Conservation (phyloP, 495 filamentous ascomycete genomes). For the Pyronema omphalodes region DNA sequence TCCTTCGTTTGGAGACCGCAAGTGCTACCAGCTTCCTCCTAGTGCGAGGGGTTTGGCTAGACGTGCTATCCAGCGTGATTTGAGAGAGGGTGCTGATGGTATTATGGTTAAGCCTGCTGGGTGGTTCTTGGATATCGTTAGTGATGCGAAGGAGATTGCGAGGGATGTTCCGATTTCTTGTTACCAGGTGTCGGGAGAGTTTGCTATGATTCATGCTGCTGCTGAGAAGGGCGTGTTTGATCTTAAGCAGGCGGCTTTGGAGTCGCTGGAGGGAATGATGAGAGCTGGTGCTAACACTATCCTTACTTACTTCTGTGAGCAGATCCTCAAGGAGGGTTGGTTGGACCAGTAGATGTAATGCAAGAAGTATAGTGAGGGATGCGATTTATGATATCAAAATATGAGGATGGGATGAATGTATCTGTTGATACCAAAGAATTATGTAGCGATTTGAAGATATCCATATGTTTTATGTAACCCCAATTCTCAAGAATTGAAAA, state of each 20-base stretch:
- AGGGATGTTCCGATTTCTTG: slow-evolving; percentile 79
- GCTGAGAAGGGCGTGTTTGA: slow-evolving; percentile 97
- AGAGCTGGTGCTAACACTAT: slow-evolving; percentile 84
- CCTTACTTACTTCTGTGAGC: slow-evolving; percentile 82
- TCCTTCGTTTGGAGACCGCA: slow-evolving; percentile 83
- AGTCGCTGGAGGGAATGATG: slow-evolving; percentile 79
- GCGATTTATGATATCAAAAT: no score
- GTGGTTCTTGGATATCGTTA: slow-evolving; percentile 89
- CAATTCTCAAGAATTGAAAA: no score
- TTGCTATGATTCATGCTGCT: slow-evolving; percentile 91
- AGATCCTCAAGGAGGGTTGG: slow-evolving; percentile 43
- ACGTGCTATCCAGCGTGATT: slow-evolving; percentile 76
- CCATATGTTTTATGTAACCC: no score
- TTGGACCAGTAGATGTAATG: slow-evolving; percentile 13
- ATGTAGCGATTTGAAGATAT: no score
- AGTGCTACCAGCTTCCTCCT: slow-evolving; percentile 89
- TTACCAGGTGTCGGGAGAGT: slow-evolving; percentile 94
- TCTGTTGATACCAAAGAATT: no score
- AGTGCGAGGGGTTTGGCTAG: slow-evolving; percentile 84
- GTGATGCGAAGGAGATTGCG: slow-evolving; percentile 84
- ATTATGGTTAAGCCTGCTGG: slow-evolving; percentile 98
- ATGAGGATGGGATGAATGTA: no score
- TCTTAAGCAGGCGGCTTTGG: slow-evolving; percentile 85
- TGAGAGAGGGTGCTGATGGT: slow-evolving; percentile 84
- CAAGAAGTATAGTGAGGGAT: no score